phyloP scores from a whole-genome alignment of 305 asterid species.

The Fraxinus dipetala region DNA sequence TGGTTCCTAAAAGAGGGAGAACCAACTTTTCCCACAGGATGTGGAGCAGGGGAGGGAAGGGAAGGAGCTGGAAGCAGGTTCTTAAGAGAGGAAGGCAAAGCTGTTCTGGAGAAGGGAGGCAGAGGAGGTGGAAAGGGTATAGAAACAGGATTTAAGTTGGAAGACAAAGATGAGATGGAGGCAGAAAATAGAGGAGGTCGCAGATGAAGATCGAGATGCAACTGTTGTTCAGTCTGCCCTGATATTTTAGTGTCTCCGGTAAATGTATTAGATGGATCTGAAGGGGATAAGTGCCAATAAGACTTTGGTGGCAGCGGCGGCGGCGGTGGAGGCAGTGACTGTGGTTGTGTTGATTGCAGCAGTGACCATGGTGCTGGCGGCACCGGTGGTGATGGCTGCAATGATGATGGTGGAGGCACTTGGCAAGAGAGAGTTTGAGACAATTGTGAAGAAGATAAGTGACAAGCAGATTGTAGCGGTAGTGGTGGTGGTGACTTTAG shows the following conservation, averaged over 20 bases:
- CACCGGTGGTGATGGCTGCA: not conserved
- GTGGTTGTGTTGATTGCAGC: slow-evolving; percentile 7
- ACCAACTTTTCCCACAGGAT: not conserved
- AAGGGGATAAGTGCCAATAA: slow-evolving; percentile 10
- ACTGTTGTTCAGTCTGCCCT: not conserved
- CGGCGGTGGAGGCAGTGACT: slow-evolving; percentile 3
- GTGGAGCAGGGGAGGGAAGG: not conserved
- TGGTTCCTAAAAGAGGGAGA: not conserved
- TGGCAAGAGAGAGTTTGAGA: not conserved
- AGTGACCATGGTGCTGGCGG: slow-evolving; percentile 1
- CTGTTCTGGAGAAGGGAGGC: not conserved
- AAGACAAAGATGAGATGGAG: not conserved
- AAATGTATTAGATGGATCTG: not conserved
- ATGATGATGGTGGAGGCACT: slow-evolving; percentile 6
- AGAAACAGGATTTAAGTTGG: not conserved
- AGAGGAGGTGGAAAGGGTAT: not conserved
- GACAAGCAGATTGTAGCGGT: slow-evolving; percentile 2
- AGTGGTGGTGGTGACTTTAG: not conserved
- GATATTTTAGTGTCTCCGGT: not conserved
- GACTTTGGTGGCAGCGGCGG: slow-evolving; percentile 21
- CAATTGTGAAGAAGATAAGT: not conserved
- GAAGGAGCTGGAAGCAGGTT: not conserved
- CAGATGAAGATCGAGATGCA: not conserved
- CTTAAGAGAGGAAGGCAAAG: not conserved
- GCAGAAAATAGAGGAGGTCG: not conserved